phyloP scores from a whole-genome alignment of 306 rosid species.

The Quercus aquifolioides region DNA sequence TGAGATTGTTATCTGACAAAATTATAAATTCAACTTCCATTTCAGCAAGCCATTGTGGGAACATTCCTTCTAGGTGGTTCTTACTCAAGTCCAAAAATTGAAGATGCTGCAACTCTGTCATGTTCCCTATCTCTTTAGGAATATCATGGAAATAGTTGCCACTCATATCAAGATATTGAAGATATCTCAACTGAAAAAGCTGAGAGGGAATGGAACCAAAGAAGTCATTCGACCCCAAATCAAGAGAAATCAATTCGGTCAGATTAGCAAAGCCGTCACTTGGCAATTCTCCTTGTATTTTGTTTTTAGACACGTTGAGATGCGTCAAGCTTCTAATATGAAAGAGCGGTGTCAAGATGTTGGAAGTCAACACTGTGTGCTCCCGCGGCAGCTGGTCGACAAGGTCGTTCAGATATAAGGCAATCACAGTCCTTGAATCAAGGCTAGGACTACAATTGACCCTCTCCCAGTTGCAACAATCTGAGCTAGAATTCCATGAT shows the following conservation, averaged over 20 bases:
- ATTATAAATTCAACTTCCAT: constrained; percentile 23
- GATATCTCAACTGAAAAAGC: constrained; percentile 5
- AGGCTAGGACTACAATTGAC: constrained; percentile 5
- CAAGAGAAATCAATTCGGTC: constrained; percentile 5
- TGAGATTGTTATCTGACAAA: constrained; percentile 25
- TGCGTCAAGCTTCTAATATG: constrained; percentile 16
- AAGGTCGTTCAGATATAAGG: not conserved
- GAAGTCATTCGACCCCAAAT: constrained; percentile 21
- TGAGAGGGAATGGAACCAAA: constrained; percentile 10
- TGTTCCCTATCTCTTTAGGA: constrained; percentile 15
- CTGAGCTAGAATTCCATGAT: too few relatives aligned
- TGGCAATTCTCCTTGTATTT: constrained; percentile 10
- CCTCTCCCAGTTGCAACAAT: constrained; percentile 12
- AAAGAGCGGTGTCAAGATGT: not conserved
- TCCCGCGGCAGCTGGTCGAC: not conserved
- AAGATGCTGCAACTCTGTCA: constrained; percentile 4
- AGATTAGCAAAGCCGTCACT: constrained; percentile 17
- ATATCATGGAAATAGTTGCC: not conserved
- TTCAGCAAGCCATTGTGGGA: constrained; percentile 33
- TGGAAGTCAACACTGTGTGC: constrained; percentile 4
- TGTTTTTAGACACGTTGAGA: constrained; percentile 14
- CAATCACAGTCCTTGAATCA: not conserved
- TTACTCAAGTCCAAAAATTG: constrained; percentile 24
- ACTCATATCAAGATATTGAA: too few relatives aligned
- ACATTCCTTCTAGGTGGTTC: constrained; percentile 24